phyloP scores from a whole-genome alignment of 805 yeast species.

The Yarrowia osloensis region DNA sequence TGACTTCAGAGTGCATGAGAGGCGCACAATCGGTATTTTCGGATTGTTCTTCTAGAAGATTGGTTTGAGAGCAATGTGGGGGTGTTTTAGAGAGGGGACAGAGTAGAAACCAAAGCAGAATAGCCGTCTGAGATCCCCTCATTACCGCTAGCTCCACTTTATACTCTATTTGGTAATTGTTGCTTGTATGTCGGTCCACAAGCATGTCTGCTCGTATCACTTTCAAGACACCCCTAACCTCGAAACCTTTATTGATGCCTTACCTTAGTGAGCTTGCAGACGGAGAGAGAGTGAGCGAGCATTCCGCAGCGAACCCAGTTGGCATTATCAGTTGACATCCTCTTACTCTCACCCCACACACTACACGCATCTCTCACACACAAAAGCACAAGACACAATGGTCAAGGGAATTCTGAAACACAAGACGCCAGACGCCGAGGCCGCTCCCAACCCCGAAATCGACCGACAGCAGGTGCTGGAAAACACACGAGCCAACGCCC shows the following conservation, averaged over 20 bases:
- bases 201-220: neutral
- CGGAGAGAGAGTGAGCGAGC: neutral
- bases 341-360: neutral
- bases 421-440: slow-evolving; percentile 11
- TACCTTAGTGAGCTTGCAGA: neutral
- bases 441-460: slow-evolving; percentile 30
- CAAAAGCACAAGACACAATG: neutral
- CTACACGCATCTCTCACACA: neutral
- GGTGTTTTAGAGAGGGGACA: neutral
- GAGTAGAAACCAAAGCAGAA: neutral
- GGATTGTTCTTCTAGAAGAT: slow-evolving; percentile 2
- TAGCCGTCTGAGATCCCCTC: no score
- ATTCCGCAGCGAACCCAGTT: slow-evolving; percentile 4
- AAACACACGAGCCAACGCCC: slow-evolving; percentile 75
- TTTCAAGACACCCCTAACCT: slow-evolving; percentile 6
- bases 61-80: neutral
- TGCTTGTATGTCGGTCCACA: neutral
- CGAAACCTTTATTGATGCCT: slow-evolving; percentile 16
- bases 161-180: neutral
- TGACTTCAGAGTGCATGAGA: slow-evolving; percentile 14
- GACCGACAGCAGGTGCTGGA: slow-evolving; percentile 70
- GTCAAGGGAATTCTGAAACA: slow-evolving; percentile 21
- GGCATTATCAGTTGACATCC: neutral
- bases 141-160: no score
- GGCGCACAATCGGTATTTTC: neutral